Conservation (phyloP, 1,139 yeast species). For the Pichia kudriavzevii region DNA sequence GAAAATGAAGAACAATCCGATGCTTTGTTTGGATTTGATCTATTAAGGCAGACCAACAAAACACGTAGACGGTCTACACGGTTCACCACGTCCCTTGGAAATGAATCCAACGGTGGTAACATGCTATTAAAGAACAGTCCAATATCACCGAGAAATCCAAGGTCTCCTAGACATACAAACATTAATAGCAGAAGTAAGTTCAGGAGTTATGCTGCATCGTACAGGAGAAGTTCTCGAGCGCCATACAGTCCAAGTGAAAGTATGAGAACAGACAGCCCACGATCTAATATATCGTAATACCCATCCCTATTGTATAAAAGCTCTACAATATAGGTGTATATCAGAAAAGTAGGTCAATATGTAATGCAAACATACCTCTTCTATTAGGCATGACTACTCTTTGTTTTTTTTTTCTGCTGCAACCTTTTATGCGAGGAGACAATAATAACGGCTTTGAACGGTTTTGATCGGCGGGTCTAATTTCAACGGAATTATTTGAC, state of each 20-base stretch:
- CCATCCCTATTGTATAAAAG: too few relatives aligned
- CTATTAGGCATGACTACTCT: too few relatives aligned
- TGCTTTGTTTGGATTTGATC: slow-evolving; percentile 17
- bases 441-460: too few relatives aligned
- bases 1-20: slow-evolving; percentile 13
- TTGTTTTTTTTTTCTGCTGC: too few relatives aligned
- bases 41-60: slow-evolving; percentile 16
- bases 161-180: slow-evolving; percentile 14
- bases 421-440: too few relatives aligned
- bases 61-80: slow-evolving; percentile 15
- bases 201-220: slow-evolving; percentile 8
- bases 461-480: too few relatives aligned
- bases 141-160: slow-evolving; percentile 22
- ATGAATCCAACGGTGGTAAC: slow-evolving; percentile 13
- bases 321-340: too few relatives aligned
- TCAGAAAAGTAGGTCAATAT: too few relatives aligned
- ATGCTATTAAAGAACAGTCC: slow-evolving; percentile 16
- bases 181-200: slow-evolving; percentile 10
- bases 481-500: too few relatives aligned
- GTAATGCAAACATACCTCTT: too few relatives aligned
- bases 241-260: slow-evolving; percentile 7
- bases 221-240: too few relatives aligned
- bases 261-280: slow-evolving; percentile 3
- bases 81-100: slow-evolving; percentile 13
- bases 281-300: too few relatives aligned